phyloP scores from a whole-genome alignment of 805 yeast genomes.

The Candida glaebosa region DNA sequence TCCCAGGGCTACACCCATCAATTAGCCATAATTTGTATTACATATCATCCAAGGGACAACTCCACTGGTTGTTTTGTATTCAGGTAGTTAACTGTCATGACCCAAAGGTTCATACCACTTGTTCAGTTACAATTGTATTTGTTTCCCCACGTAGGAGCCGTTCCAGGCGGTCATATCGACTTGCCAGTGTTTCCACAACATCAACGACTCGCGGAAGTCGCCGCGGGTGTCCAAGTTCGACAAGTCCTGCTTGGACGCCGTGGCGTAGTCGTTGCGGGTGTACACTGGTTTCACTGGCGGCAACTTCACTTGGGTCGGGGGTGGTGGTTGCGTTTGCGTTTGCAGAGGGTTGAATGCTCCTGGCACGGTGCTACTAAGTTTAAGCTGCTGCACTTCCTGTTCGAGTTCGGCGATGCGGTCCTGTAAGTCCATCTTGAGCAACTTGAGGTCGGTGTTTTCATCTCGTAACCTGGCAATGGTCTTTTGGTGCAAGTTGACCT shows the following conservation, averaged over 20 bases:
- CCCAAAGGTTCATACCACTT: too few relatives aligned
- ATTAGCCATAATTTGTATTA: too few relatives aligned
- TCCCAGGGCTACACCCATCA: too few relatives aligned
- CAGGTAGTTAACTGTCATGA: too few relatives aligned
- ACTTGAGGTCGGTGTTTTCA: slow-evolving; percentile 41
- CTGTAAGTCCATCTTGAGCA: slow-evolving; percentile 34
- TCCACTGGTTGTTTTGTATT: too few relatives aligned
- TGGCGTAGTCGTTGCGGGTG: slow-evolving; percentile 29
- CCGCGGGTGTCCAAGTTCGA: slow-evolving; percentile 28
- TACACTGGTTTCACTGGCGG: slow-evolving; percentile 28
- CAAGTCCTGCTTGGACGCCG: slow-evolving; percentile 20
- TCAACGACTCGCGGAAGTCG: slow-evolving; percentile 54
- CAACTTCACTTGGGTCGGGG: slow-evolving; percentile 7
- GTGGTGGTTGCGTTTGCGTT: background rate
- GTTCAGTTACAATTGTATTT: background rate
- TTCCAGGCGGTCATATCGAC: slow-evolving; percentile 86
- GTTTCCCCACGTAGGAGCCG: slow-evolving; percentile 1
- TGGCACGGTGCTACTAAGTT: slow-evolving; percentile 6
- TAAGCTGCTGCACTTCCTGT: slow-evolving; percentile 12
- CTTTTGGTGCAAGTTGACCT: slow-evolving; percentile 27
- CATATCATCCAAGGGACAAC: too few relatives aligned
- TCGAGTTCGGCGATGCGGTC: slow-evolving; percentile 32
- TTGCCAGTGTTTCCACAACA: slow-evolving; percentile 81
- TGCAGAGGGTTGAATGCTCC: slow-evolving; percentile 1
- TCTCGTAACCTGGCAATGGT: slow-evolving; percentile 37